Base-by-base conservation (phyloP, 805 yeast species). In the Wickerhamomyces strasburgensis region DNA sequence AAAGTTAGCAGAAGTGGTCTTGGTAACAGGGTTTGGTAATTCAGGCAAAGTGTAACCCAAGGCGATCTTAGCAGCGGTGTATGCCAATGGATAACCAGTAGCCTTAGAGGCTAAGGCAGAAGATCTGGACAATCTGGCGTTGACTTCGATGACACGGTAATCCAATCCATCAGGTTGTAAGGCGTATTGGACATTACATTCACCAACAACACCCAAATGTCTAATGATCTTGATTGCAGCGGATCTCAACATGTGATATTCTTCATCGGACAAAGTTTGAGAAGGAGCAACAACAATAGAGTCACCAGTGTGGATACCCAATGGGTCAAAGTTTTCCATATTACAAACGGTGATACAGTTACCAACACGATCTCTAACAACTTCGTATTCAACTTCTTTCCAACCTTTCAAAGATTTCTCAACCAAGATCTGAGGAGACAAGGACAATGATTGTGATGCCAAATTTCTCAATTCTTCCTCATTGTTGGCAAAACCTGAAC, bases 301-400 rank as follows among this genome's bases (percentile, higher is more conserved):
- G 64, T 90, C 98, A 70, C 98, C 98, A 39, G 98, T 90, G 68
- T 90, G 98, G 55, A 90, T 84, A 52, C 98, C 98, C 52, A 90
- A 76, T 30, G 98, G 98, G 65, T 90, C 98, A 53, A 90, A 90
- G 71, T 90, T 90, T 69, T 90, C 98, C 98, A 90, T 90, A 67
- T 90, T 90, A 74, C 98, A 90, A 37, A 90, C 98, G 30, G 98
- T 90, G 61, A 90, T 90, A 75, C 98, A 90, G 75, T 90, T 90
- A 50, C 83, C 96, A 39, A 84, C 93, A 47, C 93, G 76, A 69
- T 90, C 98, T 60, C 98, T 83, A 39, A 90, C 98, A 48, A 90
- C 98, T 70, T 90, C 98, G 63, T 90, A 90, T 67, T 90, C 98
- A 46, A 90, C 94, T 67, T 90, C 98, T 64, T 90, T 90, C 98